A percentile compares a stretch with the other conserved stretches of the same genome.
phyloP scores from a whole-genome alignment of 1,139 yeast species.

The Suhomyces bolitotheri region DNA sequence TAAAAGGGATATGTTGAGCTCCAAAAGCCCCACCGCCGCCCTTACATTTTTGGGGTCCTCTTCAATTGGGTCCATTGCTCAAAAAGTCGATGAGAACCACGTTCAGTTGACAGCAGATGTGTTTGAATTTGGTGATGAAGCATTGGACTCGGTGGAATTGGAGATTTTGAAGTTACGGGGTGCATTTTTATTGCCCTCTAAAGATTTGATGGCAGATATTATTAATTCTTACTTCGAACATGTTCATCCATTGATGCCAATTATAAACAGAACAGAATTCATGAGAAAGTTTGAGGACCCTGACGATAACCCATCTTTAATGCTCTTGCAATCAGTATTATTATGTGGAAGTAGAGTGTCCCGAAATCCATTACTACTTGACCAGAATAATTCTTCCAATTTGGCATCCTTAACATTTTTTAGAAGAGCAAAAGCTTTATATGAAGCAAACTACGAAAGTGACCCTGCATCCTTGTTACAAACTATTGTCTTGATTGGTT shows the following conservation, averaged over 20 bases:
- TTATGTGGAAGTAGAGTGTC: slow-evolving; percentile 70
- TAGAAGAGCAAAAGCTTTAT: slow-evolving; percentile 75
- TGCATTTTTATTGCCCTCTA: slow-evolving; percentile 68
- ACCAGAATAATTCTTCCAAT: slow-evolving; percentile 55
- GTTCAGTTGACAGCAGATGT: slow-evolving; percentile 44
- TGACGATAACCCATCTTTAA: slow-evolving; percentile 63
- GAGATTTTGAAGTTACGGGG: slow-evolving; percentile 69
- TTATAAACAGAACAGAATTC: slow-evolving; percentile 65
- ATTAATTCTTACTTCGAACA: slow-evolving; percentile 64
- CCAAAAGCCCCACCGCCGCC: slow-evolving; percentile 21
- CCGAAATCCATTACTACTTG: slow-evolving; percentile 55
- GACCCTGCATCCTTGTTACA: slow-evolving; percentile 70
- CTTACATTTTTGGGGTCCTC: slow-evolving; percentile 46
- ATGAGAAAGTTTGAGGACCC: slow-evolving; percentile 59
- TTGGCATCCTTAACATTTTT: slow-evolving; percentile 66
- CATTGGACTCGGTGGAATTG: slow-evolving; percentile 64
- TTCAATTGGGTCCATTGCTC: slow-evolving; percentile 44
- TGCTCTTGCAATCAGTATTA: slow-evolving; percentile 68
- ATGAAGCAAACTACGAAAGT: slow-evolving; percentile 70
- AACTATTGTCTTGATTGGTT: slow-evolving; percentile 62
- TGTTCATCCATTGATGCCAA: slow-evolving; percentile 71
- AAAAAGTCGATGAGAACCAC: slow-evolving; percentile 47
- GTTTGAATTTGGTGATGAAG: slow-evolving; percentile 37
- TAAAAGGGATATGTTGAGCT: slow-evolving; percentile 33
- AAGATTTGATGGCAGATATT: slow-evolving; percentile 60